phyloP scores from a whole-genome alignment of 768 basidiomycete genomes.

The Terana coerulea region DNA sequence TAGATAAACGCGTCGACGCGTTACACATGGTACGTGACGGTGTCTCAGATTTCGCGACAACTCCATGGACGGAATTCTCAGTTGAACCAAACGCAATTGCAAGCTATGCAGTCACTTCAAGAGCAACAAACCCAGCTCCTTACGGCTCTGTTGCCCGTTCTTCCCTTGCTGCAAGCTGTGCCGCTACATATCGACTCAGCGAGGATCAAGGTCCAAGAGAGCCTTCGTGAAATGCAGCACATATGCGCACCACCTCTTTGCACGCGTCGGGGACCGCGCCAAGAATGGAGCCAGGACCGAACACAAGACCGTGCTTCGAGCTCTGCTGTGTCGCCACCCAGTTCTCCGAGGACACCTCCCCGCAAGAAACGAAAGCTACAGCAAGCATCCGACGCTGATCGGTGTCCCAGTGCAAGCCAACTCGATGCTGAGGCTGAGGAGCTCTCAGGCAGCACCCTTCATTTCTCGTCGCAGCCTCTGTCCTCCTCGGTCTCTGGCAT shows the following conservation, averaged over 20 bases:
- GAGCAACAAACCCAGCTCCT: conserved; percentile 59
- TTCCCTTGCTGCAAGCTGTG: conserved; percentile 57
- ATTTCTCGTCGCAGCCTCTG: not conserved
- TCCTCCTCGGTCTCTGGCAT: not conserved
- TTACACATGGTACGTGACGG: conserved; percentile 18
- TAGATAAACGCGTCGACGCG: conserved; percentile 24
- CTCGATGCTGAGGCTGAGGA: too few relatives aligned
- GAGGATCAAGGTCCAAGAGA: conserved; percentile 22
- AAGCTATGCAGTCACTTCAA: conserved; percentile 56
- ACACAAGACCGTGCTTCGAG: too few relatives aligned
- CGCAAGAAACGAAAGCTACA: not conserved
- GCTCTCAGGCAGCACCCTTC: not conserved
- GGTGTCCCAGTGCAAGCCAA: not conserved
- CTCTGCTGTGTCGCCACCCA: not conserved
- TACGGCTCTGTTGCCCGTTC: conserved; percentile 50
- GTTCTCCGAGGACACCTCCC: not conserved
- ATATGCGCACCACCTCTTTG: not conserved
- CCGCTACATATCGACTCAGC: conserved; percentile 50
- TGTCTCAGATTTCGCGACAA: not conserved
- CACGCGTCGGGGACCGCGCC: not conserved
- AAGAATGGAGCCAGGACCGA: not conserved
- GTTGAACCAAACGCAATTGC: conserved; percentile 37
- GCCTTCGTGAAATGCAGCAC: conserved; percentile 11
- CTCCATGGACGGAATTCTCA: not conserved
- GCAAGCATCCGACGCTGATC: too few relatives aligned